phyloP scores from a whole-genome alignment of 176 grass and related monocot species.

The Canna indica region DNA sequence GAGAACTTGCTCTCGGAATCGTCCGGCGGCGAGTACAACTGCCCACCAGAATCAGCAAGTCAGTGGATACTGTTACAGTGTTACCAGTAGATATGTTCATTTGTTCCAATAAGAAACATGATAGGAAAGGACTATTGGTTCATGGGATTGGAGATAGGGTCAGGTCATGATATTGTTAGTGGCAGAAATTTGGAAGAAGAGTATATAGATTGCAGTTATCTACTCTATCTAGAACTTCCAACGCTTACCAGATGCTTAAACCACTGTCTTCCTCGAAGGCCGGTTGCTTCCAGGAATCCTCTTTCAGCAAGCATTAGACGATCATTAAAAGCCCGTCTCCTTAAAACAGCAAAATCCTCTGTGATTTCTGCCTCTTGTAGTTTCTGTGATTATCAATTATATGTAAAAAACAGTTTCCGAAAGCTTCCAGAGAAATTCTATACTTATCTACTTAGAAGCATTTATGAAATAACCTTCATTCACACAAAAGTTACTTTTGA shows the following conservation, averaged over 20 bases:
- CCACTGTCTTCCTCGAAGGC: conserved; percentile 83
- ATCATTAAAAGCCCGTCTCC: conserved; percentile 53
- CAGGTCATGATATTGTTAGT: not conserved
- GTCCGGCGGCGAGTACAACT: conserved; percentile 84
- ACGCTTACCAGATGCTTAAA: conserved; percentile 72
- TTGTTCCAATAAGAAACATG: not conserved
- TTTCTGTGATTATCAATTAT: conserved; percentile 29
- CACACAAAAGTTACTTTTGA: too few species aligned
- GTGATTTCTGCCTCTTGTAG: conserved; percentile 29
- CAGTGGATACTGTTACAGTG: not conserved
- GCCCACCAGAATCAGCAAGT: not conserved
- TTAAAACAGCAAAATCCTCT: conserved; percentile 23
- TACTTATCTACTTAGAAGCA: too few species aligned
- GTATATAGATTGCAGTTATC: not conserved
- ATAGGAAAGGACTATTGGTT: not conserved
- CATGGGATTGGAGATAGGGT: not conserved
- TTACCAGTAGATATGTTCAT: not conserved
- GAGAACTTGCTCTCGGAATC: conserved; percentile 55
- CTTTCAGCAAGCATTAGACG: conserved; percentile 86
- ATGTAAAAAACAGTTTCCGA: not conserved
- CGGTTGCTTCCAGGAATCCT: conserved; percentile 74
- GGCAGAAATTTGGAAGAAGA: not conserved
- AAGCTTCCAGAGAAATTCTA: not conserved
- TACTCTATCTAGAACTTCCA: not conserved
- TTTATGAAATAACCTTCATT: too few species aligned